Percentiles rank a stretch among this genome's conserved stretches.
Conservation (phyloP, 306 rosid species). For the Ormosia emarginata region DNA sequence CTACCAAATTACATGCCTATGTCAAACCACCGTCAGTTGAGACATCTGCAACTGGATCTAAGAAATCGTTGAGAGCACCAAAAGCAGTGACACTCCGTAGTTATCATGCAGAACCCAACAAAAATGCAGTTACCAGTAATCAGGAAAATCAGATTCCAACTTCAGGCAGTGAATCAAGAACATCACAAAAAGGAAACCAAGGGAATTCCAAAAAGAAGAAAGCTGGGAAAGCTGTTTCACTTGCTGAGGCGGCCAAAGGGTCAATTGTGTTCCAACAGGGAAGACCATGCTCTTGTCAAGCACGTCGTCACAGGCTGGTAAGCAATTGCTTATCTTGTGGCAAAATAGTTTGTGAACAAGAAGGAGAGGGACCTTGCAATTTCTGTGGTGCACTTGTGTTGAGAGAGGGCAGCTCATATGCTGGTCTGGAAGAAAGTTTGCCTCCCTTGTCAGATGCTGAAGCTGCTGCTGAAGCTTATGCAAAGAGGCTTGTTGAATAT, state of each 20-base stretch:
- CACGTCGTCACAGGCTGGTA: constrained; percentile 67
- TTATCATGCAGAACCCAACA: constrained; percentile 40
- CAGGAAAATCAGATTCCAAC: constrained; percentile 39
- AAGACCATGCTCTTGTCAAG: constrained; percentile 86
- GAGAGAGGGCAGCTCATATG: constrained; percentile 80
- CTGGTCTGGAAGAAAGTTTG: constrained; percentile 80
- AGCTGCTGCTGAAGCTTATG: constrained; percentile 87
- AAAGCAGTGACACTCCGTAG: constrained; percentile 36
- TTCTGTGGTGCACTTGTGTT: constrained; percentile 92
- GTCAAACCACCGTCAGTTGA: constrained; percentile 75
- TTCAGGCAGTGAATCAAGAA: constrained; percentile 36
- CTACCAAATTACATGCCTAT: constrained; percentile 70
- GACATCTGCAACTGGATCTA: constrained; percentile 44
- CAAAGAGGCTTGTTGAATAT: constrained; percentile 90
- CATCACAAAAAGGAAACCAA: constrained; percentile 55
- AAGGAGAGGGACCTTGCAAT: constrained; percentile 96
- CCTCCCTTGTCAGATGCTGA: constrained; percentile 64
- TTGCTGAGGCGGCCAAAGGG: constrained; percentile 91
- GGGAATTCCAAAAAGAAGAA: constrained; percentile 76
- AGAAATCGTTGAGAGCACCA: constrained; percentile 55
- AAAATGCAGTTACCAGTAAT: constrained; percentile 27
- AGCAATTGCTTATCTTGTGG: constrained; percentile 95
- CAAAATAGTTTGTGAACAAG: constrained; percentile 94
- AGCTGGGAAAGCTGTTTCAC: constrained; percentile 68
- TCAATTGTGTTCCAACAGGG: constrained; percentile 91